Evolutionary conservation across 164 flowering plant genomes (phyloP), one percentile per base, ranked within the genome.

Genomic region (Nymphaea colorata): DNA sequence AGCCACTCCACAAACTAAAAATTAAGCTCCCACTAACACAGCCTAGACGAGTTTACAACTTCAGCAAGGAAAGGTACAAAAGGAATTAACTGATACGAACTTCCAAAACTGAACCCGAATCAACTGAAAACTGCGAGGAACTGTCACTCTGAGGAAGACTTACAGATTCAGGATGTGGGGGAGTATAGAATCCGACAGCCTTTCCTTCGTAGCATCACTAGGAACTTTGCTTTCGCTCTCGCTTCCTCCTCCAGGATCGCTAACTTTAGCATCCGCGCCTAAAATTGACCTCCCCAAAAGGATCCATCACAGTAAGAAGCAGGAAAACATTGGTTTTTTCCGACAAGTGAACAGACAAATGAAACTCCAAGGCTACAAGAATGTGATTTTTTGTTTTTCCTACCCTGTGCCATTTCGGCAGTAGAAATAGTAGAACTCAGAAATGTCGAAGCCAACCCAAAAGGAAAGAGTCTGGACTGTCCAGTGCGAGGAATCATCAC

Each of bases 121-220:
- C 43, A 42, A 64, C 42, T 16, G 8, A 64, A 64, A 41, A 36
- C 5, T 42, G 15, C 66, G 15, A 7, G 43, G 41, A 41, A 42
- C 42, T 3, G 6, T 6, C 4, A 64, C 8, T 3, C 16, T 61
- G 59, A 44, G 4, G 25, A 60, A 51, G 16, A 78, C 90, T 88
- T 74, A 88, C 91, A 89, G 69, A 70, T 82, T 84, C 67, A 89
- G 83, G 67, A 89, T 73, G 65, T 84, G 91, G 65, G 91, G 91
- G 41, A 89, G 64, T 42, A 89, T 79, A n/a, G 69, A 61, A 74
- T 84, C 88, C 44, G 86, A 68, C 61, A 79, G 18, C 42, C 77
- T 75, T 4, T 67, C 69, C 3, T 41, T 61, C 15, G 16, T 42
- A 7, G 3, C 36, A 15, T 78, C 85, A 41, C 47, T 68, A 2